Conservation (phyloP, 139 green algal species). For the Zygnema circumcarinatum region DNA sequence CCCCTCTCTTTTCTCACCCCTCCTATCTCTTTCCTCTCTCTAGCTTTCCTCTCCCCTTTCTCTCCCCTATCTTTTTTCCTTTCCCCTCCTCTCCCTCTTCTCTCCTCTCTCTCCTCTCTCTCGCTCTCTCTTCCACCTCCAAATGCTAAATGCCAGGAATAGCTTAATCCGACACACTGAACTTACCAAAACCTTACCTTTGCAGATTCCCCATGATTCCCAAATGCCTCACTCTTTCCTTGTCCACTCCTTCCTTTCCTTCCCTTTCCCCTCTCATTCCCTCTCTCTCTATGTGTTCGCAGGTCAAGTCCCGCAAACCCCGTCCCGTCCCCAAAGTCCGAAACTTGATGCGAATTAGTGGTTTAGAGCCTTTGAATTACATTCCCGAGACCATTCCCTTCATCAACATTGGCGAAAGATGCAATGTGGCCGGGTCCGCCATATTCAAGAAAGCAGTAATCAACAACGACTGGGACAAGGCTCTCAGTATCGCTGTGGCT, state of each 20-base stretch:
- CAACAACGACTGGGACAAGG: constrained; percentile 94
- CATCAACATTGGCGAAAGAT: constrained; percentile 95
- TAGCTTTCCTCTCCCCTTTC: constrained; percentile 3
- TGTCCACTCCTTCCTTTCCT: neutral
- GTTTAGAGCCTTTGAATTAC: constrained; percentile 95
- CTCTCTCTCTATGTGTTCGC: neutral
- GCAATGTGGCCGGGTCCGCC: constrained; percentile 94
- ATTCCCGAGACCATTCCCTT: constrained; percentile 80
- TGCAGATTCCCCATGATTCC: too few species aligned
- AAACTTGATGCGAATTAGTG: constrained; percentile 85
- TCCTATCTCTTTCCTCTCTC: neutral
- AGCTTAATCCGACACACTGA: too few species aligned
- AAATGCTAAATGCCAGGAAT: too few species aligned
- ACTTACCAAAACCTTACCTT: too few species aligned
- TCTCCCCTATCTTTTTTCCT: too few species aligned
- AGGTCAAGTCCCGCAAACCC: constrained; percentile 58
- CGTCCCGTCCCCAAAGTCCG: constrained; percentile 72
- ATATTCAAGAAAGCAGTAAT: constrained; percentile 98
- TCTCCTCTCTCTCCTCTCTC: neutral
- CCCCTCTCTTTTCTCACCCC: neutral
- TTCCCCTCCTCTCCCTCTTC: too few species aligned
- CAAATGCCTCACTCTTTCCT: too few species aligned
- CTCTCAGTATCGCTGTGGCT: constrained; percentile 85
- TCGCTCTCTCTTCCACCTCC: neutral
- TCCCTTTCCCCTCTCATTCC: neutral